Conservation (phyloP, 1,284 basidiomycete genomes). For the Gomphus bonarii region DNA sequence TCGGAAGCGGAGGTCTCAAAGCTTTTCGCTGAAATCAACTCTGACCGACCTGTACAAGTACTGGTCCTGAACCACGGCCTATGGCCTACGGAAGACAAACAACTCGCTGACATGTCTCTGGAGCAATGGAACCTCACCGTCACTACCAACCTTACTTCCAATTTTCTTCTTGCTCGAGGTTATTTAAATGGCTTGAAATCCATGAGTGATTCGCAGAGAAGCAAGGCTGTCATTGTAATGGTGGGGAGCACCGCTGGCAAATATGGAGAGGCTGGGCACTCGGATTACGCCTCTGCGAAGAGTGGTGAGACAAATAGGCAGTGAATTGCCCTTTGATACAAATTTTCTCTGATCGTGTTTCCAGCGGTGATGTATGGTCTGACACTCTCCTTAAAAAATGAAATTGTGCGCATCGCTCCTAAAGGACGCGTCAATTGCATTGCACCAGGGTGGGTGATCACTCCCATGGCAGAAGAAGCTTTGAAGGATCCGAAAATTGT, state of each 20-base stretch:
- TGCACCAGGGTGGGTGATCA: conserved; percentile 63
- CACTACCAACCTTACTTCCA: conserved; percentile 53
- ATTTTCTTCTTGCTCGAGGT: conserved; percentile 56
- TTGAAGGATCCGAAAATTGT: conserved; percentile 35
- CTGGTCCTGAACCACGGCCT: conserved; percentile 59
- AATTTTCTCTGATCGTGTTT: conserved; percentile 17
- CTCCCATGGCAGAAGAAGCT: conserved; percentile 44
- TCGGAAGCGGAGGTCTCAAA: conserved; percentile 45
- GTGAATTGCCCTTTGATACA: conserved; percentile 40
- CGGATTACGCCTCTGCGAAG: conserved; percentile 43
- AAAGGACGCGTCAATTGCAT: conserved; percentile 61
- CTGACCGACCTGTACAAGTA: conserved; percentile 32
- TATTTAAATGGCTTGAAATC: conserved; percentile 41
- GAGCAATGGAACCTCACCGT: conserved; percentile 57
- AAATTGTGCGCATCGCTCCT: conserved; percentile 68
- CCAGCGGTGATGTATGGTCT: conserved; percentile 68
- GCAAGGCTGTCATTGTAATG: conserved; percentile 48
- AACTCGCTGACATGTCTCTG: conserved; percentile 50
- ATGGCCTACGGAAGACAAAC: conserved; percentile 35
- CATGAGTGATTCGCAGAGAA: conserved; percentile 31
- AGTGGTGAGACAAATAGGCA: conserved; percentile 29
- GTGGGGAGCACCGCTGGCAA: conserved; percentile 67
- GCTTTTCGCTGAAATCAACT: conserved; percentile 17
- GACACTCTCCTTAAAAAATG: conserved; percentile 62
- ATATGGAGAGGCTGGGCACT: conserved; percentile 59